Percentiles rank a stretch among this genome's conserved stretches.
phyloP scores from a whole-genome alignment of 495 filamentous ascomycete species.

The Lepidopterella palustris region DNA sequence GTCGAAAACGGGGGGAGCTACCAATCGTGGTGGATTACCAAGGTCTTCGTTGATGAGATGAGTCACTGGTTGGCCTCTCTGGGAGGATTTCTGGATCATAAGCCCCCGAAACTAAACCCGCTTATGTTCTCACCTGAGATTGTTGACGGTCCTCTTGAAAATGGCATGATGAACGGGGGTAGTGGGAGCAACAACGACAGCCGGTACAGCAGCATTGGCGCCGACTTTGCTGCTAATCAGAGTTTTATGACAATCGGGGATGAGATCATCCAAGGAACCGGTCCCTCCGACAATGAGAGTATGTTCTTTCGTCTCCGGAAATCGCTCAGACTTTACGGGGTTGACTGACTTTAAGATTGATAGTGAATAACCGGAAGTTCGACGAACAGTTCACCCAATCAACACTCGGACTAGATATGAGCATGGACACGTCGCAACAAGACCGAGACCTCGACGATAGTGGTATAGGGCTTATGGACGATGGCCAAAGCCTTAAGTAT shows the following conservation, averaged over 20 bases:
- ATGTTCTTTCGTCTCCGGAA: not conserved
- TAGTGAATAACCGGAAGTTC: conserved; percentile 17
- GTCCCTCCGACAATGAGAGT: conserved; percentile 39
- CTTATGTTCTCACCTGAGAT: conserved; percentile 15
- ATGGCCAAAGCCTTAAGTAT: conserved; percentile 18
- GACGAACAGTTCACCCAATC: conserved; percentile 9
- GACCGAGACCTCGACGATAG: conserved; percentile 55
- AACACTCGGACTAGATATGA: conserved; percentile 20
- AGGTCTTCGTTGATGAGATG: conserved; percentile 96
- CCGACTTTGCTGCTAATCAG: conserved; percentile 32
- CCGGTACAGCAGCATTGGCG: conserved; percentile 30
- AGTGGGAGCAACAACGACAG: conserved; percentile 29
- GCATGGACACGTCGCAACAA: conserved; percentile 16
- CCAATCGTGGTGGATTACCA: conserved; percentile 96
- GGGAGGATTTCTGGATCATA: conserved; percentile 76
- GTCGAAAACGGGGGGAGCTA: conserved; percentile 79
- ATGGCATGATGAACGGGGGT: conserved; percentile 14
- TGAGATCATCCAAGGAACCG: conserved; percentile 31
- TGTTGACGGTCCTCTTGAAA: conserved; percentile 14
- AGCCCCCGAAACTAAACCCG: conserved; percentile 12
- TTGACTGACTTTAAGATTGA: conserved; percentile 25
- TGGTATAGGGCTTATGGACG: conserved; percentile 48
- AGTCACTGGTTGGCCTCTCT: conserved; percentile 84
- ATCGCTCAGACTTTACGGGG: not conserved
- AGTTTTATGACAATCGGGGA: conserved; percentile 26